Percentiles rank a stretch among this genome's conserved stretches.
Conservation (phyloP, 2,329 filamentous ascomycete species). For the Fusarium verrucosum region DNA sequence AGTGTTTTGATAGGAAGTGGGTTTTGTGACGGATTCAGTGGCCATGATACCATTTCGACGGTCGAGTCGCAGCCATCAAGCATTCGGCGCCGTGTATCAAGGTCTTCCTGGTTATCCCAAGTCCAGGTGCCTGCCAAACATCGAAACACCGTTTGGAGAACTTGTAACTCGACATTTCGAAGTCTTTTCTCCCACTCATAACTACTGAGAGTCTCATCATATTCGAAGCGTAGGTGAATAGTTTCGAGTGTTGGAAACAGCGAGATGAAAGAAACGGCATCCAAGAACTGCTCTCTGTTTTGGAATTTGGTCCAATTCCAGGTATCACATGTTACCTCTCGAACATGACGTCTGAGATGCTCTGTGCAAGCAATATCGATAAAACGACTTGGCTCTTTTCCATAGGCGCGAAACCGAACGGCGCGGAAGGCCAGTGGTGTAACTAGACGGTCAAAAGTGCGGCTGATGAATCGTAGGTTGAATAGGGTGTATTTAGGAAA, state of each 20-base stretch:
- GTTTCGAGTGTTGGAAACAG: slow-evolving; percentile 3
- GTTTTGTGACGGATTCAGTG: background rate
- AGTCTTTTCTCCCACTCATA: background rate
- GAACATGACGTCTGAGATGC: background rate
- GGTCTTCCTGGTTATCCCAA: background rate
- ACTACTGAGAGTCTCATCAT: background rate
- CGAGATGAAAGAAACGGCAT: background rate
- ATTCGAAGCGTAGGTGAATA: slow-evolving; percentile 6
- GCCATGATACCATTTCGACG: background rate
- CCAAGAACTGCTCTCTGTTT: too few relatives aligned
- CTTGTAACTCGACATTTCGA: background rate
- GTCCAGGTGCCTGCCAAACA: slow-evolving; percentile 13
- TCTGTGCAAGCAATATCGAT: background rate
- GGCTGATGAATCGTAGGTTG: background rate
- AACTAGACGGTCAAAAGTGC: background rate
- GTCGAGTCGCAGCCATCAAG: too few relatives aligned
- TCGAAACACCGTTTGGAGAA: slow-evolving; percentile 15
- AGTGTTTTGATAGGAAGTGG: background rate
- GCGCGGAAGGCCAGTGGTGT: background rate
- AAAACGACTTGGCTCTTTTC: background rate
- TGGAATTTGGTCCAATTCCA: background rate
- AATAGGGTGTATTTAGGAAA: background rate
- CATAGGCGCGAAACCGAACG: slow-evolving; percentile 3
- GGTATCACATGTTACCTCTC: slow-evolving; percentile 15
- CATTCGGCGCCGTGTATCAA: too few relatives aligned